Percentiles rank a stretch among this genome's conserved stretches.
phyloP scores from a whole-genome alignment of 1,139 yeast species.

The Zygosaccharomyces pseudobailii region DNA sequence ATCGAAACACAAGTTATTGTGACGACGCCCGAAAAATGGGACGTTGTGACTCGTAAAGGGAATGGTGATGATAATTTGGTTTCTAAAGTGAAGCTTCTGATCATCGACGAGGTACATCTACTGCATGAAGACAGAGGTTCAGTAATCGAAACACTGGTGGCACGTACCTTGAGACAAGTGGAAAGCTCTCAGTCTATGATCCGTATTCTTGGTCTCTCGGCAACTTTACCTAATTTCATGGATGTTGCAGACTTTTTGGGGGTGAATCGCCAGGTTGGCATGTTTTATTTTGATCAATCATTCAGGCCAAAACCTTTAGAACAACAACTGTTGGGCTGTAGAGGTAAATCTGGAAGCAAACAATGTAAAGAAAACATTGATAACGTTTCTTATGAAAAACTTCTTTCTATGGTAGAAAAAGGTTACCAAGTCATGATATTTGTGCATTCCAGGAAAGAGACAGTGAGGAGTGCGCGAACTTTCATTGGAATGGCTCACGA shows the following conservation, averaged over 20 bases:
- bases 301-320: constrained; percentile 92
- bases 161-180: constrained; percentile 90
- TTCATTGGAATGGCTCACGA: constrained; percentile 67
- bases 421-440: constrained; percentile 96
- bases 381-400: constrained; percentile 68
- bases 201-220: constrained; percentile 93
- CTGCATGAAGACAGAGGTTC: constrained; percentile 98
- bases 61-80: constrained; percentile 81
- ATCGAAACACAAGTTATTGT: constrained; percentile 84
- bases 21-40: constrained; percentile 99
- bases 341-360: constrained; percentile 74
- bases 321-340: constrained; percentile 82
- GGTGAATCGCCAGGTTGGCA: constrained; percentile 81
- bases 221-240: constrained; percentile 87
- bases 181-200: constrained; percentile 93
- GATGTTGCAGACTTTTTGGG: constrained; percentile 96
- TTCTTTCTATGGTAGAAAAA: constrained; percentile 56
- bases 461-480: constrained; percentile 73
- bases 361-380: constrained; percentile 77
- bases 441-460: constrained; percentile 93
- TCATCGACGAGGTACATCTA: constrained; percentile 94
- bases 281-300: constrained; percentile 90
- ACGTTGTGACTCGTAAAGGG: constrained; percentile 87
- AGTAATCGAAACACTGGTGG: constrained; percentile 91
- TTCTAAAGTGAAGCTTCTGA: constrained; percentile 74